These are phyloP conservation scores for Triticum dicoccoides DNA, from an alignment of 176 grass and related monocot species.

Conservation along the genomic window DNA sequence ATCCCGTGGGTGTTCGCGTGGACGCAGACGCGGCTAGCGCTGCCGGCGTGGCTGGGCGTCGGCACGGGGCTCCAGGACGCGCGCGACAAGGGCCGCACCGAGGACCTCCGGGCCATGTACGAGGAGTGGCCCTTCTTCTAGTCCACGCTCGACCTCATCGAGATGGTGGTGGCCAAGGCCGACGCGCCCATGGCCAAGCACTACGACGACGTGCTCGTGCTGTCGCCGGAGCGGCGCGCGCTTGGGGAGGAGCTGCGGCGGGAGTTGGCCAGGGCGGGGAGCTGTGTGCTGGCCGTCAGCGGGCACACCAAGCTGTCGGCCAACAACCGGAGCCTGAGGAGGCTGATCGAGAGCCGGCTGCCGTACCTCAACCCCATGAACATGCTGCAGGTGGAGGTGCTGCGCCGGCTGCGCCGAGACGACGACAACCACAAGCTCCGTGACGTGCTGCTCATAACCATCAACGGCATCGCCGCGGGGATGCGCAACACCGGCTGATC, in stretches of 20 bases:
- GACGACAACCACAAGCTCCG: constrained; percentile 68
- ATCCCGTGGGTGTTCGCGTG: constrained; percentile 97
- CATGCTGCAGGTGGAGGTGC: constrained; percentile 89
- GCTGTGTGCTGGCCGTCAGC: constrained; percentile 66
- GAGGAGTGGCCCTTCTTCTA: constrained; percentile 92
- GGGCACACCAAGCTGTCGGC: constrained; percentile 73
- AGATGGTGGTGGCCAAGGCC: constrained; percentile 93
- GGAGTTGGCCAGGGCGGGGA: constrained; percentile 53
- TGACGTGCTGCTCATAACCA: constrained; percentile 83
- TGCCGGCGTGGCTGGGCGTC: constrained; percentile 84
- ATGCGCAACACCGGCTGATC: constrained; percentile 90
- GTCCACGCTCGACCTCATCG: constrained; percentile 84
- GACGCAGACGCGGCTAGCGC: constrained; percentile 91
- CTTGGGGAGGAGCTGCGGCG: constrained; percentile 39
- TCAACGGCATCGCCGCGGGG: constrained; percentile 90
- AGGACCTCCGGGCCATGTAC: constrained; percentile 76
- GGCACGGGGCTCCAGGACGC: constrained; percentile 65
- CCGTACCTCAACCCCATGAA: constrained; percentile 85
- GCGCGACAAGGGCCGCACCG: constrained; percentile 52
- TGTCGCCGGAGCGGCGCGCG: constrained; percentile 12
- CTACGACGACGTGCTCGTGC: constrained; percentile 77
- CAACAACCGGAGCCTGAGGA: constrained; percentile 61
- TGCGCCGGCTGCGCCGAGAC: constrained; percentile 59
- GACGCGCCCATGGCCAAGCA: constrained; percentile 64
- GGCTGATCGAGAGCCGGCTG: constrained; percentile 74